Evolutionary conservation across 2,329 filamentous ascomycete genomes (phyloP), one percentile per base, ranked within the genome.

Genomic region (Tolypocladium nubicola): DNA sequence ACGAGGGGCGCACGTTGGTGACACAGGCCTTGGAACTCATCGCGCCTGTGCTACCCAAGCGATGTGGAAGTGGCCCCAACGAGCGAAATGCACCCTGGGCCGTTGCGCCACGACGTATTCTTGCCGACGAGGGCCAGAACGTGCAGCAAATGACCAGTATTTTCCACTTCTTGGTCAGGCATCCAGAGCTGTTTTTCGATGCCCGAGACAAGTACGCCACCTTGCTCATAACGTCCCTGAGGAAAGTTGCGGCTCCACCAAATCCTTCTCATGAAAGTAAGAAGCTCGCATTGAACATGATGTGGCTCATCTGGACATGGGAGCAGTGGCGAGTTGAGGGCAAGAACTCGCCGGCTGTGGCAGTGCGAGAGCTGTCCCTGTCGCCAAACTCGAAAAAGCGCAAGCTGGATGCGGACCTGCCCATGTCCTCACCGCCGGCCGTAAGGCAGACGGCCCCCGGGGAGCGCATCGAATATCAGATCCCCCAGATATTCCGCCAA

Each of bases 111-210:
- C 85, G 93, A 47, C 90, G 92, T 56, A 96, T 99, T 35, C 75
- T 99, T 26, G 87, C 90, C 4, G 95, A 99, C 69, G 94, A 99
- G 71, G 92, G 90, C 33, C 90, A 94, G 61, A 99, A 99, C 65
- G 81, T 93, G 52, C 92, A 96, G 71, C 94, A 97, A 73, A 88
- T 97, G 75, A 96, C 91, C 56, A 94, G 89, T 75, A 97, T 99
- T 65, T 97, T 97, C 76, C 89, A 97, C 66, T 99, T 99, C 73
- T 79, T 99, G 39, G 93, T 97, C 40, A 85, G 89, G 57, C 93
- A 99, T 68, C 88, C 92, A 0, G 87, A 94, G 66, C 77, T 99
- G 5, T 99, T 99, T 75, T 99, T 95, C 64, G 93, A 97, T 61
- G 91, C 90, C 1, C 82, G 94, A 56, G 94, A 99, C 62, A 92